Evolutionary conservation across 179 eudicot species (phyloP).

Genomic region (Drosera spatulata): DNA sequence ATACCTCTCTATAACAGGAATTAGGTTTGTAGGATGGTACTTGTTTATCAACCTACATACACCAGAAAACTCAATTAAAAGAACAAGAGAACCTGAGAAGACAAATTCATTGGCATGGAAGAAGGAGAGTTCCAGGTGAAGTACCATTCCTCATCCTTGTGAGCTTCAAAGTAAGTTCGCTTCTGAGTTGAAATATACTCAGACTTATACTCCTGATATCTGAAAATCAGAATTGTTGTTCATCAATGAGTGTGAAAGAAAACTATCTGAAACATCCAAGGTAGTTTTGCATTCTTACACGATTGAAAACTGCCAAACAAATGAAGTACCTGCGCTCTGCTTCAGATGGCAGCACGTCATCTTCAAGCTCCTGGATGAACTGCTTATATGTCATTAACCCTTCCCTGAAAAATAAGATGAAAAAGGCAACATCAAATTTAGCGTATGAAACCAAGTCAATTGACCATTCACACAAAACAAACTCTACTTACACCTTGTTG

Average conservation of each 20-base stretch:
- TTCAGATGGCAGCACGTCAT: constrained; percentile 88
- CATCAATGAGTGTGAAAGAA: too few relatives aligned
- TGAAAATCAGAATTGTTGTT: constrained; percentile 10
- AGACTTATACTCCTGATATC: constrained; percentile 88
- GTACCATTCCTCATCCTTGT: constrained; percentile 96
- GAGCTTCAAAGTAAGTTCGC: constrained; percentile 82
- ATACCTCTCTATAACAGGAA: constrained; percentile 86
- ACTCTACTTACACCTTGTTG: too few relatives aligned
- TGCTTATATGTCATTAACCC: constrained; percentile 98
- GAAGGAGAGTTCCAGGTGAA: not conserved
- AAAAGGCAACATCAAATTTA: not conserved
- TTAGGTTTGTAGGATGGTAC: constrained; percentile 88
- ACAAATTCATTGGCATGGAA: not conserved
- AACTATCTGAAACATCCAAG: too few relatives aligned
- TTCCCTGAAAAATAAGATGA: constrained; percentile 36
- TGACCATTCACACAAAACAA: too few relatives aligned
- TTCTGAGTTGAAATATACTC: constrained; percentile 93
- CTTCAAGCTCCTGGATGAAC: constrained; percentile 99
- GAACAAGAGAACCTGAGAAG: not conserved
- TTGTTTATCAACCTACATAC: constrained; percentile 78
- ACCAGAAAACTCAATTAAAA: constrained; percentile 5
- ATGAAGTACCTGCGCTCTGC: constrained; percentile 84
- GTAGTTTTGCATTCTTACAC: not conserved
- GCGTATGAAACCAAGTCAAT: too few relatives aligned
- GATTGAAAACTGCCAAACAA: not conserved